phyloP scores from a whole-genome alignment of 148 eudicot genomes.

The Spergularia bocconei region DNA sequence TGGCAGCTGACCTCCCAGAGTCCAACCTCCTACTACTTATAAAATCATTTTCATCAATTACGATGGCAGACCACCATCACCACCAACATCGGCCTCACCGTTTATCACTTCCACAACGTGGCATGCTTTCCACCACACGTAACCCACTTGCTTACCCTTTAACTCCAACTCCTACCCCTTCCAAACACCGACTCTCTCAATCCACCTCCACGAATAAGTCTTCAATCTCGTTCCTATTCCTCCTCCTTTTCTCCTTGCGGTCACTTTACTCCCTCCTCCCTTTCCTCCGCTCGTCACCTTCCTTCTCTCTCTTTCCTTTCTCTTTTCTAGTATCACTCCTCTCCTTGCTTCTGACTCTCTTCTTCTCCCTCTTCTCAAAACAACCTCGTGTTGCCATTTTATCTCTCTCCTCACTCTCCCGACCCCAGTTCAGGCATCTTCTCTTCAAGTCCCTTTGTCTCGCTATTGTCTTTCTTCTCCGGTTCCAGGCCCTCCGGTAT shows the following conservation, averaged over 20 bases:
- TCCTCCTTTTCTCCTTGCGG: slow-evolving; percentile 76
- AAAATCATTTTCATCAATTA: neutral
- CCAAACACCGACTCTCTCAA: slow-evolving; percentile 45
- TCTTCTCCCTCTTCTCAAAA: slow-evolving; percentile 29
- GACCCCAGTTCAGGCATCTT: slow-evolving; percentile 44
- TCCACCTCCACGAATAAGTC: slow-evolving; percentile 30
- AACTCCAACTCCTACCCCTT: slow-evolving; percentile 66
- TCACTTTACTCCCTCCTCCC: slow-evolving; percentile 71
- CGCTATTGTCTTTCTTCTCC: slow-evolving; percentile 66
- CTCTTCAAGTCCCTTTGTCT: slow-evolving; percentile 54
- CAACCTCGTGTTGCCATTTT: slow-evolving; percentile 35
- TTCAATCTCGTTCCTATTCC: slow-evolving; percentile 59
- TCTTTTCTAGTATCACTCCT: slow-evolving; percentile 75
- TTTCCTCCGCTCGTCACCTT: slow-evolving; percentile 73
- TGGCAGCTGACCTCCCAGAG: neutral
- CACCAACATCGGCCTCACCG: slow-evolving; percentile 53
- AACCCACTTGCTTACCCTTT: slow-evolving; percentile 39
- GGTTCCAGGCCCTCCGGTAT: slow-evolving; percentile 84
- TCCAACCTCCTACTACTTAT: neutral
- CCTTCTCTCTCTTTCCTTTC: slow-evolving; percentile 87
- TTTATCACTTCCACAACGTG: slow-evolving; percentile 46
- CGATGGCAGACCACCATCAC: slow-evolving; percentile 41
- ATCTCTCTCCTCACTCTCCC: slow-evolving; percentile 44
- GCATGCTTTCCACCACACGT: slow-evolving; percentile 34
- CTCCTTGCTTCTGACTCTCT: slow-evolving; percentile 48